Base-by-base conservation (phyloP, 169 alveolate genomes). In the Plasmodium yoelii region DNA sequence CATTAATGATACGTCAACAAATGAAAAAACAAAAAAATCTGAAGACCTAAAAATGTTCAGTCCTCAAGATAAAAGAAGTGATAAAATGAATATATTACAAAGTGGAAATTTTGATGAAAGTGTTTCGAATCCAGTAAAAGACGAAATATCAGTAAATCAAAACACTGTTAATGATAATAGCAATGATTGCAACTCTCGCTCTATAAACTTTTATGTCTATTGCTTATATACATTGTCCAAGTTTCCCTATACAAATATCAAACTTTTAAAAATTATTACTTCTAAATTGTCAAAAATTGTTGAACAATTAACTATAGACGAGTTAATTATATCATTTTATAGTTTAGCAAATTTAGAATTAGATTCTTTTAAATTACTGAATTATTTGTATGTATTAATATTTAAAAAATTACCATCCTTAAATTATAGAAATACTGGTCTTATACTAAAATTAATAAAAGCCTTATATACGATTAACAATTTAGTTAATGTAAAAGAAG, bases 241-340 rank as follows among this genome's bases (percentile, higher is more conserved):
- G 67, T 82, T 82, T 47, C 90, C 90, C 46, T 82, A 67, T 61
- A 39, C 84, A 7, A 55, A 82, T 82, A 12, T 82, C 19, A 68
- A 46, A 9, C 67, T 82, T 19, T n/a, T 82, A n/a, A 65, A 55
- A 47, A 67, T 67, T 8, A 18, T 82, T 46, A 46, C 34, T 5
- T 67, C 70, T 10, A 10, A 67, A 55, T 4, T 82, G 53, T 18
- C 68, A 60, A 57, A 39, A 19, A 55, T 28, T 22, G 49, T 61
- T 39, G 8, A 68, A 19, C 55, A 82, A 10, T 71, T 82, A 61
- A 53, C 84, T 47, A 24, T 82, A 53, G 90, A 82, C 9, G 90
- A 82, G 28, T 49, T 82, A n/a, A 82, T 82, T 12, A 47, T 82
- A 22, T 26, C 84, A 1, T 82, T 82, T 82, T 61, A 65, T 70